Base-by-base conservation (phyloP, 2,329 filamentous ascomycete genomes). In the Aspergillus fumigatiaffinis region DNA sequence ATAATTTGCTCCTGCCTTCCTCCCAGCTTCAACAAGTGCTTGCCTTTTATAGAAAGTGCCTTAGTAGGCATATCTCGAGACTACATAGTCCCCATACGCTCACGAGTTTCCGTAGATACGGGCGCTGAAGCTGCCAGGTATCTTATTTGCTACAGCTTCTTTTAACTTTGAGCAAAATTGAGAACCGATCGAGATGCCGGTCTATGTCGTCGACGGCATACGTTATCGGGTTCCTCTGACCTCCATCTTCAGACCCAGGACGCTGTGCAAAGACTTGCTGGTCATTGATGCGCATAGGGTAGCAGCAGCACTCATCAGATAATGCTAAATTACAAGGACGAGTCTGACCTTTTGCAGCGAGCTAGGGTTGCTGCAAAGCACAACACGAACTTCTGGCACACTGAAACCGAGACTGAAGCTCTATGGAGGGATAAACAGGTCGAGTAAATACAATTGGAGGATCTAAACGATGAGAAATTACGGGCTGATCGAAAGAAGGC, bases 341-440 rank as follows among this genome's bases (percentile, higher is more conserved):
- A 14, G 20, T 47, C 44, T 47, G 6, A 47, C 6, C 21, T 25
- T 21, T 23, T 10, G 21, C 44, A 47, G 44, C 44, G 20, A 23
- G 44, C 44, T 14, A 47, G 21, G 44, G 20, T 12, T 25, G 21
- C 21, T 23, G 20, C 44, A 23, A 47, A 26, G 44, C 41, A 17
- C 32, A 6, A 35, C 32, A 35, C 4, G 32, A 35, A 17, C 14
- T 17, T 17, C 6, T 35, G 14, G 32, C 32, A 44, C 41, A 44
- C n/a, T 20, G 17, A 20, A 20, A 23, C 44, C 5, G 20, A 23
- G 44, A 21, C 21, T 14, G 20, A 23, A 14, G 44, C 10, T 7
- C 25, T 23, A 25, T 23, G 12, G 12, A 14, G 21, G 10, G 44
- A 14, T 47, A 14, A 80, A 82, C 57, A 86, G 66, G 12, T 8